Evolutionary conservation across 2,329 filamentous ascomycete species (phyloP).

Genomic region (Talaromyces amestolkiae): DNA sequence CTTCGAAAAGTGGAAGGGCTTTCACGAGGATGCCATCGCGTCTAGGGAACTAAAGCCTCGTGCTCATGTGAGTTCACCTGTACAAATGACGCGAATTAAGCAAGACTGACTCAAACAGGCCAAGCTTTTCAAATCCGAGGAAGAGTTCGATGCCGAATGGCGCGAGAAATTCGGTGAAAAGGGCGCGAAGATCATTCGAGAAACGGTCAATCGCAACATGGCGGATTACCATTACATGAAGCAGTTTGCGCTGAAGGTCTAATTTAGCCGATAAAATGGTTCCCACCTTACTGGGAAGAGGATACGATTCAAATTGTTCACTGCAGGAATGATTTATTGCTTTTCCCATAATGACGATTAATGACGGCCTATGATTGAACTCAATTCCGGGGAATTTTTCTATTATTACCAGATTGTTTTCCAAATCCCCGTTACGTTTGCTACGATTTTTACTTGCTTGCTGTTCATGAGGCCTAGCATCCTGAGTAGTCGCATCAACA

Average conservation of each 20-base stretch:
- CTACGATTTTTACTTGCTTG: not conserved
- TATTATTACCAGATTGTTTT: conserved; percentile 2
- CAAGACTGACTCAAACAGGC: conserved; percentile 20
- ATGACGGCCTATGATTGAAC: conserved; percentile 1
- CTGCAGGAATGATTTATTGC: not conserved
- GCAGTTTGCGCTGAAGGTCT: conserved; percentile 60
- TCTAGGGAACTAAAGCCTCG: conserved; percentile 71
- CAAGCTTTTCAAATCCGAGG: conserved; percentile 47
- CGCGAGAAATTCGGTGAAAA: conserved; percentile 59
- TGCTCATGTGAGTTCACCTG: conserved; percentile 38
- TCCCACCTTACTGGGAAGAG: not conserved
- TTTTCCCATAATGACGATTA: not conserved
- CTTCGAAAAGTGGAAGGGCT: conserved; percentile 97
- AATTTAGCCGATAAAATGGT: conserved; percentile 12
- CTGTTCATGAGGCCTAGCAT: not conserved
- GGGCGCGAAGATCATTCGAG: conserved; percentile 57
- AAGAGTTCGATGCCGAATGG: conserved; percentile 60
- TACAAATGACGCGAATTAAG: not conserved
- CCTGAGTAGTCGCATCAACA: not conserved
- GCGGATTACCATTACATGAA: conserved; percentile 64
- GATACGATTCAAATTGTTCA: not conserved
- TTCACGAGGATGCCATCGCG: conserved; percentile 90
- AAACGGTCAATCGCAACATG: conserved; percentile 59
- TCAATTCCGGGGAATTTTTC: not conserved
- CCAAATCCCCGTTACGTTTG: not conserved